These are phyloP conservation scores for Debaryomyces castellii DNA, from an alignment of 805 yeast species.

Conservation along the genomic window DNA sequence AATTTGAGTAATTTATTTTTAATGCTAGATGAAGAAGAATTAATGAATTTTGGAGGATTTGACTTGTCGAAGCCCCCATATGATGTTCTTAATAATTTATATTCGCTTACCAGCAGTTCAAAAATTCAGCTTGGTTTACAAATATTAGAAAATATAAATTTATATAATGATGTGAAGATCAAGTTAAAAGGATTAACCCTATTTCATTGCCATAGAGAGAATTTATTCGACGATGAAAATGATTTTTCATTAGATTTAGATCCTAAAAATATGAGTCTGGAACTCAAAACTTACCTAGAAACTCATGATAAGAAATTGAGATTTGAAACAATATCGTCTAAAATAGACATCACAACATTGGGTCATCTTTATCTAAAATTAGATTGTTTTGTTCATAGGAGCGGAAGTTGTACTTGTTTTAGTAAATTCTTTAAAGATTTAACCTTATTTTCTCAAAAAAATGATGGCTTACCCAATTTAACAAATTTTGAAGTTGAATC, in stretches of 20 bases:
- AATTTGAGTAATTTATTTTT: conserved; percentile 30
- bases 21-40: conserved; percentile 30
- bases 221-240: conserved; percentile 10
- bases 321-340: conserved; percentile 19
- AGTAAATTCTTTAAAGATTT: conserved; percentile 27
- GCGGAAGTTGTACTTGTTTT: conserved; percentile 25
- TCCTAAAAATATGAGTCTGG: conserved; percentile 2
- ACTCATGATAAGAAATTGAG: conserved; percentile 17
- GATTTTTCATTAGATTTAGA: conserved; percentile 3
- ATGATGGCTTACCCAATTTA: conserved; percentile 32
- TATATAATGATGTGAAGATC: conserved; percentile 21
- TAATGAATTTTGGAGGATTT: conserved; percentile 15
- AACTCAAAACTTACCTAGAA: conserved; percentile 11
- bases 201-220: conserved; percentile 32
- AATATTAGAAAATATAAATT: conserved; percentile 20
- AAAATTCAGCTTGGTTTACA: conserved; percentile 30
- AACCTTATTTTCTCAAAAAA: conserved; percentile 14
- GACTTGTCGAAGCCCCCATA: conserved; percentile 20
- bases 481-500: conserved; percentile 27
- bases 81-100: conserved; percentile 21
- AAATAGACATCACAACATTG: conserved; percentile 23
- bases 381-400: conserved; percentile 29
- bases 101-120: conserved; percentile 32
- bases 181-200: conserved; percentile 27
- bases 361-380: conserved; percentile 24